Base-by-base conservation (phyloP, 192 early-diverging fungal genomes). In the Coemansia sp. region DNA sequence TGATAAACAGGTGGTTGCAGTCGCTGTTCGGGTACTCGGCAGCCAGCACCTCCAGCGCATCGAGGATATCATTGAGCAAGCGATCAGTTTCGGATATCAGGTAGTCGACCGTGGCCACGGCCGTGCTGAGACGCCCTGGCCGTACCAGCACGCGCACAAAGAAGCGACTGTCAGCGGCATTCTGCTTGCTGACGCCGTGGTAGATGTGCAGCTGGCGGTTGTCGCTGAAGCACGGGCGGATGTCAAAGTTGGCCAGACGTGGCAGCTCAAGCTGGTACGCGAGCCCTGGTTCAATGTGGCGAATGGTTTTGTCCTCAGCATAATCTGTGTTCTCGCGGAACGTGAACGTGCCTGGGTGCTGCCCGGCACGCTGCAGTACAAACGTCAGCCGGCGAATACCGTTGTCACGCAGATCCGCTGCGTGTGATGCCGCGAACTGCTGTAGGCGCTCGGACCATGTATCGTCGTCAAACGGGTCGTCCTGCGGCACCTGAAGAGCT, bases 1-100 rank as follows among this genome's bases (percentile, higher is more conserved):
- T 97, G 80, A 99, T 92, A 67, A 98, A 95, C 72, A 98, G 73
- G 65, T 99, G 97, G 81, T 99, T 99, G 84, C 95, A 95, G 80
- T 99, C 97, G 40, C 91, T 94, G 84, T 96, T 95, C 64, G 93
- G 91, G 69, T 94, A 87, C 56, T 88, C 83, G 9, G 89, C 88
- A 44, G 88, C 84, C n/a, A 97, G 88, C 54, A 99, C 88, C 74
- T 99, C 97, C 42, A 99, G 78, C 11, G 95, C 86, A 71, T 98
- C 94, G 61, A 99, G 68, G 71, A 95, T 95, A 60, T 98, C 97
- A 62, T 84, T 96, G 54, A 97, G 71, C 43, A 98, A 81, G 40
- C 93, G 85, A 67, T 94, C 93, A 14, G 89, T 91, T 75, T 99
- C 95, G 11, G 93, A 93, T 14, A 95, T 89, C 58, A 99, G 63